Evolutionary conservation across 352 stramenopile genomes (phyloP), one percentile per base, ranked within the genome.

Genomic region (Globisporangium recalcitrans): DNA sequence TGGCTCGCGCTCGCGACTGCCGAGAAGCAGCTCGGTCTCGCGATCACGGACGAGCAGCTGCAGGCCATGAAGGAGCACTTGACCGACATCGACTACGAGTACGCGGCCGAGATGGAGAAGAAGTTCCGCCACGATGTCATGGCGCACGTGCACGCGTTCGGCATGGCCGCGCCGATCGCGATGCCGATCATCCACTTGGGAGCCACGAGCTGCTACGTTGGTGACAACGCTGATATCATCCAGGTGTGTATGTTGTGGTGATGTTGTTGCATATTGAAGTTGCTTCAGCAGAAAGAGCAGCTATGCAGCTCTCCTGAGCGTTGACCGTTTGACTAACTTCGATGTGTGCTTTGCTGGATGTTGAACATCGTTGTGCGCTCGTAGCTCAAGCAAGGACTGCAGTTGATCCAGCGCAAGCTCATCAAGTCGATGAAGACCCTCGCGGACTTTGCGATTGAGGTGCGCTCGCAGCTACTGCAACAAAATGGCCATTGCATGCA

Each of bases 51-150:
- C 68, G 96, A 99, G 72, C 97, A 99, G 77, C 71, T 99, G 27
- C 80, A 98, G 65, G 90, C 98, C 69, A 99, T 99, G 97, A 74
- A 92, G 64, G 78, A 76, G 22, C 85, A 99, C 68, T 70, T 99
- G 32, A 91, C 95, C 77, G 91, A 99, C 75, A 98, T 99, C 63
- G 96, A 99, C 80, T 99, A 98, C 76, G 91, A 97, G 56, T 96
- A 98, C 74, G 97, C 97, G 0, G 94, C 81, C 1, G 86, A 98
- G 71, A 99, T 99, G 88, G 97, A 99, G 75, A 91, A 92, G 57
- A 97, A 99, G 72, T 98, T 99, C 72, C 93, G 97, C 63, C 97
- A 99, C 78, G 97, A 99, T 72, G 97, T 99, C 58, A 99, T 99
- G 97, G 96, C 95, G 10, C 97, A 99, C 72, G 96, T 99, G 38